These are phyloP conservation scores for Paraphaeosphaeria sporulosa DNA, from an alignment of 2,329 filamentous ascomycete species.

Conservation along the genomic window DNA sequence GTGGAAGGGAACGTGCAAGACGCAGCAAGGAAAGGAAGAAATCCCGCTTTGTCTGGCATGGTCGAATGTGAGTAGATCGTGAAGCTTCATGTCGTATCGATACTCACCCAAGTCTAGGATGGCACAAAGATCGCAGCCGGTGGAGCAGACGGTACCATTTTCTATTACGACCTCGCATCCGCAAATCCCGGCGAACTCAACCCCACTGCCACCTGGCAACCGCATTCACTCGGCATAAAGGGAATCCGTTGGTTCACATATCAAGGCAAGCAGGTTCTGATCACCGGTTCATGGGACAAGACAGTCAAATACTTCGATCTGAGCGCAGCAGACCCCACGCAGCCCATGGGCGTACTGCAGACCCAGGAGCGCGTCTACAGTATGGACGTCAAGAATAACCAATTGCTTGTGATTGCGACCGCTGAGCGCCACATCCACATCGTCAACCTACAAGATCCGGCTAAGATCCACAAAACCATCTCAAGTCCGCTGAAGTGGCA, in stretches of 20 bases:
- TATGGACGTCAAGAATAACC: slow-evolving; percentile 86
- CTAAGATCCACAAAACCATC: slow-evolving; percentile 93
- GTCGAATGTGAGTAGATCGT: slow-evolving; percentile 73
- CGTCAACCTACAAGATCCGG: slow-evolving; percentile 86
- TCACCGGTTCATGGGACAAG: slow-evolving; percentile 94
- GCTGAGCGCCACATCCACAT: slow-evolving; percentile 97
- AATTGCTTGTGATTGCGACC: slow-evolving; percentile 85
- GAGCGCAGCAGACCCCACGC: slow-evolving; percentile 43
- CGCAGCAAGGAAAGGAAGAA: slow-evolving; percentile 32
- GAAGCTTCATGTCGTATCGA: neutral
- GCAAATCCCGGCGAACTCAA: slow-evolving; percentile 44
- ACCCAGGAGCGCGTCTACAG: slow-evolving; percentile 85
- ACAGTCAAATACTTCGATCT: slow-evolving; percentile 90
- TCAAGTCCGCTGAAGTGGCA: slow-evolving; percentile 99
- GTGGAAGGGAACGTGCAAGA: slow-evolving; percentile 84
- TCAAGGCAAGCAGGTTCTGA: slow-evolving; percentile 77
- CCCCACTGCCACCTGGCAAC: slow-evolving; percentile 70
- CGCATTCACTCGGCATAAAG: slow-evolving; percentile 82
- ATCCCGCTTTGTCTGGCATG: slow-evolving; percentile 87
- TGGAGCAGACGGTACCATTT: slow-evolving; percentile 89
- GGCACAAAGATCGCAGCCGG: slow-evolving; percentile 86
- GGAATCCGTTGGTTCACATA: slow-evolving; percentile 70
- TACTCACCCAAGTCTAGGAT: slow-evolving; percentile 66
- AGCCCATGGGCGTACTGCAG: slow-evolving; percentile 69
- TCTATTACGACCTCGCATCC: slow-evolving; percentile 79